phyloP scores from a whole-genome alignment of 441 rosid species.

The Capsella rubella region DNA sequence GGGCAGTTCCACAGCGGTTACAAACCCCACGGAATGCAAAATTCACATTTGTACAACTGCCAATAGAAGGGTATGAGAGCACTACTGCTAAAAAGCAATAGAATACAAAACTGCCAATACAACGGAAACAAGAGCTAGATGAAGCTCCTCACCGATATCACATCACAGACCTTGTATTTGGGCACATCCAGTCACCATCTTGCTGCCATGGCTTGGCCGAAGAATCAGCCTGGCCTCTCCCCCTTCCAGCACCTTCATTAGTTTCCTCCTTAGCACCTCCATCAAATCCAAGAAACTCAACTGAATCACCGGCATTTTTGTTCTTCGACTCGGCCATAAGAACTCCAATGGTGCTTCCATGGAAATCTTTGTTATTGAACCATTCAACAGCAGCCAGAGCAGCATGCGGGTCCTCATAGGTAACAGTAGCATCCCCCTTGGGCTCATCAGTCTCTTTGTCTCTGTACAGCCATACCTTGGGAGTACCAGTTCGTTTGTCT shows the following conservation, averaged over 20 bases:
- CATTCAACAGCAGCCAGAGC: conserved; percentile 96
- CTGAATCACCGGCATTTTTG: conserved; percentile 55
- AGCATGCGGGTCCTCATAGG: conserved; percentile 98
- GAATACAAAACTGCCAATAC: conserved; percentile 9
- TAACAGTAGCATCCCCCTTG: conserved; percentile 95
- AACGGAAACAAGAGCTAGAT: conserved; percentile 67
- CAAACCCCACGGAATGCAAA: conserved; percentile 97
- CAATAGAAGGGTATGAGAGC: conserved; percentile 48
- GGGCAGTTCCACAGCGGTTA: conserved; percentile 92
- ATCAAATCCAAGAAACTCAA: conserved; percentile 57
- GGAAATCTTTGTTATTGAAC: conserved; percentile 96
- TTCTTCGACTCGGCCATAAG: conserved; percentile 81
- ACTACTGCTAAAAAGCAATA: conserved; percentile 15
- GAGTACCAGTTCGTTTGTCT: conserved; percentile 92
- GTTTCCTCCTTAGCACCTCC: conserved; percentile 52
- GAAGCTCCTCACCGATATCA: conserved; percentile 99
- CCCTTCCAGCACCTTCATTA: conserved; percentile 65
- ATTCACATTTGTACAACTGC: conserved; percentile 95
- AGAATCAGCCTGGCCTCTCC: conserved; percentile 80
- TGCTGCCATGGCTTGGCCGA: conserved; percentile 89
- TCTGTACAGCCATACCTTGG: conserved; percentile 91
- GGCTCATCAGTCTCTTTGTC: conserved; percentile 93
- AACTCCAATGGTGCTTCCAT: conserved; percentile 83
- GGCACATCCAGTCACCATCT: conserved; percentile 98
- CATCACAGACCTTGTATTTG: conserved; percentile 99